A percentile compares a stretch with the other conserved stretches of the same genome.
phyloP scores from a whole-genome alignment of 1,284 basidiomycete species.

The Megacollybia platyphylla region DNA sequence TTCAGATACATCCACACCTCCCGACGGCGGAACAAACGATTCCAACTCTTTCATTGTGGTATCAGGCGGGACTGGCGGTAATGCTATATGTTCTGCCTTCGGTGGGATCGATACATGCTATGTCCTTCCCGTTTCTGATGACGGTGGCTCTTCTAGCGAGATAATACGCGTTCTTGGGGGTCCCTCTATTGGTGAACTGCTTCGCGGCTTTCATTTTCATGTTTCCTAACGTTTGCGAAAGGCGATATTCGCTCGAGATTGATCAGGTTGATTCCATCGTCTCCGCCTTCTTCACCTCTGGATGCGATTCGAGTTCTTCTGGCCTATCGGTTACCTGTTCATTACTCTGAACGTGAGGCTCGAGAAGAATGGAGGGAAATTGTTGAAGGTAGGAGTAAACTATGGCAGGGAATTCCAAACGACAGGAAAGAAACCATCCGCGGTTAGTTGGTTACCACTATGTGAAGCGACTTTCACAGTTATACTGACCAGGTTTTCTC shows the following conservation, averaged over 20 bases:
- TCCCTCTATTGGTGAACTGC: slow-evolving; percentile 56
- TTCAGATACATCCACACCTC: slow-evolving; percentile 8
- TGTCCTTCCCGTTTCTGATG: slow-evolving; percentile 75
- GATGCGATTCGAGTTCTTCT: slow-evolving; percentile 67
- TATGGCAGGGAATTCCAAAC: slow-evolving; percentile 85
- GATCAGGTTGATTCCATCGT: slow-evolving; percentile 65
- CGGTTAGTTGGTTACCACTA: slow-evolving; percentile 29
- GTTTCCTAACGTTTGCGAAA: slow-evolving; percentile 13
- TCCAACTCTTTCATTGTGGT: slow-evolving; percentile 46
- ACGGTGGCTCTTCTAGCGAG: slow-evolving; percentile 77
- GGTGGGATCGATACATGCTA: slow-evolving; percentile 44
- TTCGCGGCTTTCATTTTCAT: background rate
- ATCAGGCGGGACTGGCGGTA: slow-evolving; percentile 77
- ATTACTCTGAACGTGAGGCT: slow-evolving; percentile 61
- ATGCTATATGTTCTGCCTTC: slow-evolving; percentile 69
- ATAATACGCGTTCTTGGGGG: slow-evolving; percentile 77
- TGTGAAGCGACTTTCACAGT: slow-evolving; percentile 2
- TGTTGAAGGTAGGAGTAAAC: slow-evolving; percentile 74
- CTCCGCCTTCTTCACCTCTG: slow-evolving; percentile 43
- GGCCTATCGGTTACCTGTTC: slow-evolving; percentile 67
- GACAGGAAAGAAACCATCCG: slow-evolving; percentile 89
- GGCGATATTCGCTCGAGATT: slow-evolving; percentile 78
- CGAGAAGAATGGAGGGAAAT: slow-evolving; percentile 87
- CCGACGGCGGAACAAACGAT: slow-evolving; percentile 5
- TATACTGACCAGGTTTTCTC: slow-evolving; percentile 52